These are phyloP conservation scores for Solanum hybrid DNA, from an alignment of 305 asterid species.

Conservation along the genomic window DNA sequence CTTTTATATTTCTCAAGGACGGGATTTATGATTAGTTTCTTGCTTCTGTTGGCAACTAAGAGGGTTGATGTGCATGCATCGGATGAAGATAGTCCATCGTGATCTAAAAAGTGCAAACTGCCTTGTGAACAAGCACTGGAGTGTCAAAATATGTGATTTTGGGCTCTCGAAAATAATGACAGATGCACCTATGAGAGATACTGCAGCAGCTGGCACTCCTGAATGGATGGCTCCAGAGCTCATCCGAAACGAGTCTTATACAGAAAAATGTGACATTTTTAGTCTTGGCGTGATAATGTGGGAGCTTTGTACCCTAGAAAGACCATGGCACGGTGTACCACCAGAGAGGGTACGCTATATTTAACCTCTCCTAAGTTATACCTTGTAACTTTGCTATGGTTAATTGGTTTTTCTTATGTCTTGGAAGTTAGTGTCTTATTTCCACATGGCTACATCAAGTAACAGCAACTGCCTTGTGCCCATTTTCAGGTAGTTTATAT, in stretches of 20 bases:
- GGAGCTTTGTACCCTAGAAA: constrained; percentile 80
- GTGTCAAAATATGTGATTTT: constrained; percentile 91
- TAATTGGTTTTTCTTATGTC: background rate
- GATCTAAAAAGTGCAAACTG: constrained; percentile 97
- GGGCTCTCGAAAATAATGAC: constrained; percentile 88
- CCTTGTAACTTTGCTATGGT: background rate
- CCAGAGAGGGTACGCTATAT: constrained; percentile 59
- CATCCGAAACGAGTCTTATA: constrained; percentile 70
- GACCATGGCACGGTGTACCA: constrained; percentile 90
- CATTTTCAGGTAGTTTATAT: constrained; percentile 68
- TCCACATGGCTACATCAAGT: background rate
- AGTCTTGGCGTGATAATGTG: constrained; percentile 96
- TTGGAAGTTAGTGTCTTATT: background rate
- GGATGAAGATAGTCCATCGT: constrained; percentile 96
- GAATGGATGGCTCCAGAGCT: constrained; percentile 99
- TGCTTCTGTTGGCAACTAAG: constrained; percentile 29
- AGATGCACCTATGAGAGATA: constrained; percentile 50
- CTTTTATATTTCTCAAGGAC: constrained; percentile 2
- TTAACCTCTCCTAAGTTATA: background rate
- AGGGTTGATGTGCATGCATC: constrained; percentile 97
- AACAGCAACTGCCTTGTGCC: background rate
- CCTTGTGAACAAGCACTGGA: constrained; percentile 93
- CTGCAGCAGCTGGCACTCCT: constrained; percentile 92
- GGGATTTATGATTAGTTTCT: background rate
- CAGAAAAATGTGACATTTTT: constrained; percentile 94